Evolutionary conservation across 768 basidiomycete species (phyloP), one percentile per base, ranked within the genome.

Genomic region (Tephrocybe rancida): DNA sequence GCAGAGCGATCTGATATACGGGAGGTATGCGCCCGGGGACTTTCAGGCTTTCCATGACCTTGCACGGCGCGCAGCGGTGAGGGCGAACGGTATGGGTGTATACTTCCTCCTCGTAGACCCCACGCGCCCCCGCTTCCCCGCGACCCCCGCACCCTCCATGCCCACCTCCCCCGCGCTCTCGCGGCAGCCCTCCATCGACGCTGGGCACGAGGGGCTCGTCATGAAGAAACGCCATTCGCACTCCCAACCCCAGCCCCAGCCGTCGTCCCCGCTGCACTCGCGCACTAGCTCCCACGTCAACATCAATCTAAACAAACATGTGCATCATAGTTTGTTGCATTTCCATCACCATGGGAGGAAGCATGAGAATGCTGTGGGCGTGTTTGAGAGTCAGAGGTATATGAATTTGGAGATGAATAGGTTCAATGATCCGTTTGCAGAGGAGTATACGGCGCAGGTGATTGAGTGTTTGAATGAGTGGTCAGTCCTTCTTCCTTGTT

Each of bases 301-400:
- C 27, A 26, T 55, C 1, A 61, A 63, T 29, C 63, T 65, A 25
- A 65, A 64, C 27, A 68, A 69, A 46, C 72, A 75, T 29, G 63
- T 68, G 18, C 69, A 69, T 46, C 71, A 74, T 38, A 65, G 68
- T 41, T 37, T 70, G 6, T 63, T 76, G 5, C 74, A 78, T 29
- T 61, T 79, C 18, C 62, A n/a, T n/a, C n/a, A 77, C 32, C 73
- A 78, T 0, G 55, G 73, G 14, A 63, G 66, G 27, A 72, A 67
- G 57, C 59, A 57, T 19, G 85, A 89, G 61, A 70, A 76, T 25
- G 79, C 79, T 0, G 89, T 90, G 0, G 89, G 87, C 1, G 82
- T 88, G 13, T 90, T 90, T 54, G 88, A 90, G 70, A 81, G 81
- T 2, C 83, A 88, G 59, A 69, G 81, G 25, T 90, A 89, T 63